Evolutionary conservation across 2,329 filamentous ascomycete species (phyloP).

Genomic region (Volutella citrinella): DNA sequence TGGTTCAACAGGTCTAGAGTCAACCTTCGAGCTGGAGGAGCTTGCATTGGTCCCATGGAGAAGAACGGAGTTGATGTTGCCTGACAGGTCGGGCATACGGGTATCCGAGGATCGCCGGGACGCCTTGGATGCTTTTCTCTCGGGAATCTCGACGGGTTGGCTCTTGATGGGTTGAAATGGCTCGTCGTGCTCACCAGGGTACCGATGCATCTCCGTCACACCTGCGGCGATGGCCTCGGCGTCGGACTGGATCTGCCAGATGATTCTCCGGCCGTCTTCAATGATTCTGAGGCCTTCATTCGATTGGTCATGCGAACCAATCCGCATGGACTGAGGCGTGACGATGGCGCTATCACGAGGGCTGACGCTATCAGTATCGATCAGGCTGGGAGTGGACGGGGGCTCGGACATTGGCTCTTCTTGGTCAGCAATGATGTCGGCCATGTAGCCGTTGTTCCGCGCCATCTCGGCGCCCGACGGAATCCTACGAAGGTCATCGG

Average conservation of each 20-base stretch:
- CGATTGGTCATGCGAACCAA: constrained; percentile 19
- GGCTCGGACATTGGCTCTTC: constrained; percentile 28
- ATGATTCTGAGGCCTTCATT: constrained; percentile 25
- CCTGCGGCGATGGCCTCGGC: constrained; percentile 21
- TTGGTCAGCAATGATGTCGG: constrained; percentile 25
- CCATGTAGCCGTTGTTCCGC: constrained; percentile 26
- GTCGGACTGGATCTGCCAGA: constrained; percentile 24
- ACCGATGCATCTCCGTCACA: constrained; percentile 21
- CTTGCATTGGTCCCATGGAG: too few species aligned
- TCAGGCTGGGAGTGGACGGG: constrained; percentile 27
- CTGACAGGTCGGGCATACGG: constrained; percentile 17
- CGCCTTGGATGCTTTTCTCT: constrained; percentile 10
- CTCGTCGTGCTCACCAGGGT: constrained; percentile 19
- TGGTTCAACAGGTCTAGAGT: too few species aligned
- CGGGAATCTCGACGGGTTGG: constrained; percentile 6
- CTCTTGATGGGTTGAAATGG: constrained; percentile 20
- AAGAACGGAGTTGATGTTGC: constrained; percentile 6
- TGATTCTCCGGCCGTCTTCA: constrained; percentile 25
- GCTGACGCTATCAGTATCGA: constrained; percentile 29
- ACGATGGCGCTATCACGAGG: constrained; percentile 25
- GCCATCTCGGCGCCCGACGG: constrained; percentile 26
- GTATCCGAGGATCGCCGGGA: constrained; percentile 16
- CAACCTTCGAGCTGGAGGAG: too few species aligned
- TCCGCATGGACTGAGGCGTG: constrained; percentile 21
- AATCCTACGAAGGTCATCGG: constrained; percentile 19